phyloP scores from a whole-genome alignment of 2,329 filamentous ascomycete genomes.

The Verticillium longisporum region DNA sequence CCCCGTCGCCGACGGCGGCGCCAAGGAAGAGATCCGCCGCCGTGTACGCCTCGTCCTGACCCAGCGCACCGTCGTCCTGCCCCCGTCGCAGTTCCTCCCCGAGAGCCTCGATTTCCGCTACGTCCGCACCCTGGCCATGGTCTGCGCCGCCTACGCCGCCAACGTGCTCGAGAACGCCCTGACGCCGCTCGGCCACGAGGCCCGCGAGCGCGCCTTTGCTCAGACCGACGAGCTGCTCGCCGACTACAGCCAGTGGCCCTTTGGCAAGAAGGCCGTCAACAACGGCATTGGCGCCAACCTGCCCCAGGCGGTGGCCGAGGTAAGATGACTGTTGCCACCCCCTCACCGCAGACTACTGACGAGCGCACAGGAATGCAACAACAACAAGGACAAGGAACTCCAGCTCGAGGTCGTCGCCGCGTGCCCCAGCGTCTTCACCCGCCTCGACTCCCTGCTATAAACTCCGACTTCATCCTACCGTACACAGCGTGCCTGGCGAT shows the following conservation, averaged over 20 bases:
- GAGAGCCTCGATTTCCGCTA: slow-evolving; percentile 94
- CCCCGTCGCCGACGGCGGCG: slow-evolving; percentile 89
- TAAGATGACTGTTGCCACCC: slow-evolving; percentile 20
- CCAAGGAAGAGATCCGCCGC: slow-evolving; percentile 93
- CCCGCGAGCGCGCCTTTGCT: slow-evolving; percentile 87
- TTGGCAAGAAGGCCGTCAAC: slow-evolving; percentile 72
- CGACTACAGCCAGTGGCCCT: slow-evolving; percentile 97
- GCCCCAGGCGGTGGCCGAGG: slow-evolving; percentile 76
- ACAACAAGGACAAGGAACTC: slow-evolving; percentile 85
- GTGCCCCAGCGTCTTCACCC: slow-evolving; percentile 94
- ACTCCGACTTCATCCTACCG: not conserved
- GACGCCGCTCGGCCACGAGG: slow-evolving; percentile 86
- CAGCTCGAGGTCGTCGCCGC: slow-evolving; percentile 96
- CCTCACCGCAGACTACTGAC: slow-evolving; percentile 10
- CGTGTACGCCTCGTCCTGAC: slow-evolving; percentile 90
- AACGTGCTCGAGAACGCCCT: slow-evolving; percentile 98
- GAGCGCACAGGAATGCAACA: slow-evolving; percentile 61
- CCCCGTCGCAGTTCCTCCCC: slow-evolving; percentile 79
- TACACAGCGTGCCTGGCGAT: not conserved
- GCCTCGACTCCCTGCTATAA: slow-evolving; percentile 91
- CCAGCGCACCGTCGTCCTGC: slow-evolving; percentile 87
- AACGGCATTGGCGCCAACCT: slow-evolving; percentile 89
- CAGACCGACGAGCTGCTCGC: slow-evolving; percentile 94
- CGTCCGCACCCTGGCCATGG: slow-evolving; percentile 86
- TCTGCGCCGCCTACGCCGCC: slow-evolving; percentile 94